Evolutionary conservation across 2,329 filamentous ascomycete genomes (phyloP), one percentile per base, ranked within the genome.

Genomic region (Botrytis paeoniae): DNA sequence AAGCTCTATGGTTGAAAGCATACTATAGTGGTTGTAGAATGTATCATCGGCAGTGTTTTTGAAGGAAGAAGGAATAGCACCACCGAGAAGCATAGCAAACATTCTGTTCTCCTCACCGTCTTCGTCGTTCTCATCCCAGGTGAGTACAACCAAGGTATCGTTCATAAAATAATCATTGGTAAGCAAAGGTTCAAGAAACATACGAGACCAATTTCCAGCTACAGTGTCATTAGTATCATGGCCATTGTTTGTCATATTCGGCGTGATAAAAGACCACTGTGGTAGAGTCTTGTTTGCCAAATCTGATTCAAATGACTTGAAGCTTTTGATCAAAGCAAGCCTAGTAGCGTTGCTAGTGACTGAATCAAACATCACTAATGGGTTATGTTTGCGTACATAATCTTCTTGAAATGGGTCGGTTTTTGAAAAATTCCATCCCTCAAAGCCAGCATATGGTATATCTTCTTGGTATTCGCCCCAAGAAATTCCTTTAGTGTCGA

Each of bases 311-410:
- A 93, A 92, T 72, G 85, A 82, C 39, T 86, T 86, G 77, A 92
- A 87, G 75, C 89, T 91, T 81, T 91, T 89, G 77, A 91, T 86
- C 75, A 87, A 85, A 51, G 85, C 83, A 3, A 91, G 83, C n/a
- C 91, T 73, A 3, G 81, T 80, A 18, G 81, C 80, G 73, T 85
- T 85, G 54, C 84, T 82, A 73, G 87, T 85, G 68, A 87, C 82
- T 12, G 85, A 86, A 74, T 89, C 83, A 79, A 85, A 89, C 73
- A 88, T 81, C 69, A 89, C 82, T 0, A 82, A 65, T 79, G 80
- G 62, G 41, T 91, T 90, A 81, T 91, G 89, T 81, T 91, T 91
- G 72, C 89, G 86, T 45, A 91, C 89, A 78, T 92, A 91, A 80
- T 87, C 86, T 74, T 90, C 88, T 39, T 85, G 84, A 6, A 84